Evolutionary conservation across 345 rosid genomes (phyloP), one percentile per base, ranked within the genome.

Genomic region (Eucalyptus melliodora): DNA sequence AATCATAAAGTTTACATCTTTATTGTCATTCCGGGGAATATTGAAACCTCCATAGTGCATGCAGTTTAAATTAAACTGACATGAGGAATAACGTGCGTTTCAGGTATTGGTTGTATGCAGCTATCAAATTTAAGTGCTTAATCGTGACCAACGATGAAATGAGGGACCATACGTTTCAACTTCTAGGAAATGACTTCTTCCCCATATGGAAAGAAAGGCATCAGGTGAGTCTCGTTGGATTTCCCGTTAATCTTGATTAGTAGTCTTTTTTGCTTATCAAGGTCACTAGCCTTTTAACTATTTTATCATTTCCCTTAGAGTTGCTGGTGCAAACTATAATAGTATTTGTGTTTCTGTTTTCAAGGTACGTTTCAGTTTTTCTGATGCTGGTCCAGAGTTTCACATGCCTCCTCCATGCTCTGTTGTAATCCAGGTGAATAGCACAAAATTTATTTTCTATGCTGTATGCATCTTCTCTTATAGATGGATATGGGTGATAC

Each of bases 71-170:
- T 87, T 55, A 37, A 88, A 88, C 47, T 30, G 50, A 85, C 59
- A 62, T 86, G 88, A 91, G 90, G 50, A 55, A 90, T 94, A 83
- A 91, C 89, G 16, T 91, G 87, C 87, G 51, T 87, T 93, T 92
- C 97, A 96, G 98, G 97, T 96, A 94, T 90, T 96, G 98, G 98
- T 92, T 96, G 90, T 96, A 95, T 93, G 97, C 97, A 91, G 97
- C 97, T 89, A 94, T 96, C 88, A 96, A 94, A 93, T 94, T 91
- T 89, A 96, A 91, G 91, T 91, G 96, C 90, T 92, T 96, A 82
- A 42, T 96, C n/a, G 95, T 96, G 91, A 94, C 96, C 55, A 96
- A 96, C 5, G 97, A 96, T 82, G 98, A 96, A 94, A 96, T 95
- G 97, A 93, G 97, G 93, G 98, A 96, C 90, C 98, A 96, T 91